Base-by-base conservation (phyloP, 2,329 filamentous ascomycete species). In the Stachybotrys chlorohalonatus region DNA sequence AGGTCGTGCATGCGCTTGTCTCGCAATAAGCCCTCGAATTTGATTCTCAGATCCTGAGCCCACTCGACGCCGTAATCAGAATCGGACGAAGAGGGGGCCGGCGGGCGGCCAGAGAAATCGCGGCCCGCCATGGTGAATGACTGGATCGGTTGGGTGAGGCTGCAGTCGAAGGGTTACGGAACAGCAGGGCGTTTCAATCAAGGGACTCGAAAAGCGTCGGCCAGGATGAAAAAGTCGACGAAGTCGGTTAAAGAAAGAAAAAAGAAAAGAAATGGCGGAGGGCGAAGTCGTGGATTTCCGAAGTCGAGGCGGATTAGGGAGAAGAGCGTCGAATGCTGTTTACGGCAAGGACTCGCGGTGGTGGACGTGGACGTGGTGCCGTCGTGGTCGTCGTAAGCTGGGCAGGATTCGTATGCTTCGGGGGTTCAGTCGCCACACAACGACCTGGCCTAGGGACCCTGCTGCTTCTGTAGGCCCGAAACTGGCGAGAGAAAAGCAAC, bases 1-100 rank as follows among this genome's bases (percentile, higher is more conserved):
- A 96, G 79, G 59, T 92, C 89, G 68, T 90, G 92, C 77, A 96
- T 84, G 70, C 91, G 84, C 76, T 89, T 92, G 55, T 89, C 90
- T 69, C 89, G 87, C 66, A 97, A 79, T 57, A 95, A 76, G 60
- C 91, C 87, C 68, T 95, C 90, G 70, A 96, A 96, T 66, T 90
- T 87, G 64, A 87, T 76, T 52, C 89, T 86, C 64, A 97, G 76
- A 56, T 91, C 89, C 64, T 83, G 80, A 31, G 91, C 90, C 84
- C 86, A 89, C 65, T 82, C 80, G 66, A 91, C 87, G 66, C 86
- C 86, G 63, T 83, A 81, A 7, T 77, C 73, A 46, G 64, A 70
- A 58, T 64, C 62, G 48, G 64, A 57, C 39, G 65, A 59, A 42
- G 62, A 61, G 54, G 61, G 62, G 39, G 11, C 17, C 8, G 46